These are phyloP conservation scores for Ophioceras dolichostomum DNA, from an alignment of 2,329 filamentous ascomycete species.

Conservation along the genomic window DNA sequence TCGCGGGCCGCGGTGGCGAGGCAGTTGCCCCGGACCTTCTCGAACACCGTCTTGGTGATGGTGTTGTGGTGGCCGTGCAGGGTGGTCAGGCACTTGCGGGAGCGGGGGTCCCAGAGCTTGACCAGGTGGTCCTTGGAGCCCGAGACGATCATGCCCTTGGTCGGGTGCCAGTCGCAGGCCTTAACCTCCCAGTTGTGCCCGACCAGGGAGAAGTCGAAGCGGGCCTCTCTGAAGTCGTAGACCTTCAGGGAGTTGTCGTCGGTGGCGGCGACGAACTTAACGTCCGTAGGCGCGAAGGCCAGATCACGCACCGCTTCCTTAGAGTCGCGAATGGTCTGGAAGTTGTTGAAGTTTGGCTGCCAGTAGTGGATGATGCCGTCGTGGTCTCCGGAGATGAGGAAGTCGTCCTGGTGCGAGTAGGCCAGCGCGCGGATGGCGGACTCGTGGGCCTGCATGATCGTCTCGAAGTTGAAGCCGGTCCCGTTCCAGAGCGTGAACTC, in stretches of 20 bases:
- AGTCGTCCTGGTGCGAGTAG: conserved; percentile 94
- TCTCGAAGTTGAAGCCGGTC: conserved; percentile 98
- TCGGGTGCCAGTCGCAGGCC: conserved; percentile 93
- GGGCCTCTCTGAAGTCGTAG: conserved; percentile 84
- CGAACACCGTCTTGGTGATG: conserved; percentile 85
- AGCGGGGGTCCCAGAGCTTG: conserved; percentile 97
- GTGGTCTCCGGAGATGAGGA: conserved; percentile 91
- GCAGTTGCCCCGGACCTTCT: conserved; percentile 70
- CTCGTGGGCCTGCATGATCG: conserved; percentile 97
- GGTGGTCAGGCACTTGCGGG: conserved; percentile 78
- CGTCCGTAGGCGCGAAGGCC: conserved; percentile 85
- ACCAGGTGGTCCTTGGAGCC: conserved; percentile 96
- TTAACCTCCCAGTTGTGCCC: conserved; percentile 99
- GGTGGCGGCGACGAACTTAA: conserved; percentile 91
- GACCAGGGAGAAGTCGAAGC: conserved; percentile 69
- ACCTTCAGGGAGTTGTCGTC: conserved; percentile 92
- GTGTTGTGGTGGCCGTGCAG: conserved; percentile 96
- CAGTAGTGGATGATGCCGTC: conserved; percentile 96
- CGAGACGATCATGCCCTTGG: conserved; percentile 85
- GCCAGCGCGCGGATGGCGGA: conserved; percentile 68
- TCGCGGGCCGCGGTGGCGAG: conserved; percentile 89
- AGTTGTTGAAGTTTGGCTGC: conserved; percentile 98
- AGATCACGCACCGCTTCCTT: conserved; percentile 82
- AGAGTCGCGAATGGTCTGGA: conserved; percentile 87
- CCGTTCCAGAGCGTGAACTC: conserved; percentile 99